Base-by-base conservation (phyloP, 306 rosid genomes). In the Inga laurina region DNA sequence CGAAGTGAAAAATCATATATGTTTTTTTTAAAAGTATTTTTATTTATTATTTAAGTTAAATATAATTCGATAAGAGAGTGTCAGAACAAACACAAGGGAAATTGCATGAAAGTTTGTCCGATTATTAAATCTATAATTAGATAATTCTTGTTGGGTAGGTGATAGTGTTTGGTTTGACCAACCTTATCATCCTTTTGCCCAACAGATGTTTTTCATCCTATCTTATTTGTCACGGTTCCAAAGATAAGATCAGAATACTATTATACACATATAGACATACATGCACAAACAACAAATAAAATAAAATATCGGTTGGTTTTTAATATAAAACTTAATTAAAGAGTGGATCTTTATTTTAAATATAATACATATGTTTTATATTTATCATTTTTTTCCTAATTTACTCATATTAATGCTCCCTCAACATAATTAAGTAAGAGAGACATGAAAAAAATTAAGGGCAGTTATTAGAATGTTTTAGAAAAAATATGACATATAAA, bases 121-220 rank as follows among this genome's bases (percentile, higher is more conserved):
- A 35, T 15, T 67, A 67, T 67, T 35, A 67, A 30, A 32, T 80
- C 32, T 22, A 11, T 61, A 22, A 41, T 56, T 66, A 11, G 14
- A 4, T 27, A 54, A 68, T 30, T 82, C 49, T 37, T 65, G 15
- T 51, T 16, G 22, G 54, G 65, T 22, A 18, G 22, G 34, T 43
- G 2, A 69, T 8, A 9, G 56, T 39, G 75, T 43, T 72, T 72
- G 15, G 75, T 72, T 70, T 44, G 75, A 72, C 75, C 56, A n/a
- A 72, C 75, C 21, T 44, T 19, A 44, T 72, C 56, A 72, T 72
- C 35, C 37, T 72, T 44, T 71, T 10, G 64, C 27, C 64, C 4
- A n/a, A 57, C 64, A 21, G 7, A 6, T 8, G 30, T 8, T 57
- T 57, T n/a, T 57, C 64, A 57, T n/a, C 30, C 22, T 11, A 8